phyloP scores from a whole-genome alignment of 768 basidiomycete species.

The Ramaria sp. region DNA sequence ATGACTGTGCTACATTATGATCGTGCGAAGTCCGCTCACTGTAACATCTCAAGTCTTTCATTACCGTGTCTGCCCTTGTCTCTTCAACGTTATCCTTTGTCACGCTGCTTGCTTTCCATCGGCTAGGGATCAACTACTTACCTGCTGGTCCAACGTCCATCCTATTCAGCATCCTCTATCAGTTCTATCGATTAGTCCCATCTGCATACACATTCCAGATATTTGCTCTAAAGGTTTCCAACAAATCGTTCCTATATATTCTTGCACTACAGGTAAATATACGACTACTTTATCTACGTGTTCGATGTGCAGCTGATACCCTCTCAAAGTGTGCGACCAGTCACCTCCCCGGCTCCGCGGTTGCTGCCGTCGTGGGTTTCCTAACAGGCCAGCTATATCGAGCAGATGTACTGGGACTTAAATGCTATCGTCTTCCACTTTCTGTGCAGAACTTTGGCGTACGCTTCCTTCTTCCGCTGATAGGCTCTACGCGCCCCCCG shows the following conservation, averaged over 20 bases:
- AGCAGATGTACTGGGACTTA: slow-evolving; percentile 70
- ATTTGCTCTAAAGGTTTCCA: slow-evolving; percentile 62
- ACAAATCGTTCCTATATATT: slow-evolving; percentile 66
- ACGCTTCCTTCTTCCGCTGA: slow-evolving; percentile 51
- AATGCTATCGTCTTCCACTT: slow-evolving; percentile 66
- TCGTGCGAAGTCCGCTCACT: not conserved
- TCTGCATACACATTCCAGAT: slow-evolving; percentile 65
- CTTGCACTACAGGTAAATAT: slow-evolving; percentile 58
- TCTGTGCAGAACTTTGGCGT: slow-evolving; percentile 42
- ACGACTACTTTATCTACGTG: not conserved
- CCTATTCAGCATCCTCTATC: slow-evolving; percentile 74
- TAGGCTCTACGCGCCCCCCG: slow-evolving; percentile 54
- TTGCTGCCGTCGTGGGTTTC: slow-evolving; percentile 54
- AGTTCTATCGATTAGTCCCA: slow-evolving; percentile 72
- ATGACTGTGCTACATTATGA: slow-evolving; percentile 19
- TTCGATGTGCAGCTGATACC: not conserved
- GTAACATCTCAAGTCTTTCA: slow-evolving; percentile 49
- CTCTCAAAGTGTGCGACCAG: slow-evolving; percentile 53
- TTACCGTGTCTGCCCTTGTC: slow-evolving; percentile 53
- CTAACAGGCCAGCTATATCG: slow-evolving; percentile 71
- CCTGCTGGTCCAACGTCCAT: slow-evolving; percentile 69
- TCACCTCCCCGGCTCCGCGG: slow-evolving; percentile 54
- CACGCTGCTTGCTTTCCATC: slow-evolving; percentile 53
- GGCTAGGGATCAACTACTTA: slow-evolving; percentile 60
- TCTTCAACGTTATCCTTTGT: slow-evolving; percentile 61